These are phyloP conservation scores for Penicillium canariense DNA, from an alignment of 495 filamentous ascomycete genomes.

Conservation along the genomic window DNA sequence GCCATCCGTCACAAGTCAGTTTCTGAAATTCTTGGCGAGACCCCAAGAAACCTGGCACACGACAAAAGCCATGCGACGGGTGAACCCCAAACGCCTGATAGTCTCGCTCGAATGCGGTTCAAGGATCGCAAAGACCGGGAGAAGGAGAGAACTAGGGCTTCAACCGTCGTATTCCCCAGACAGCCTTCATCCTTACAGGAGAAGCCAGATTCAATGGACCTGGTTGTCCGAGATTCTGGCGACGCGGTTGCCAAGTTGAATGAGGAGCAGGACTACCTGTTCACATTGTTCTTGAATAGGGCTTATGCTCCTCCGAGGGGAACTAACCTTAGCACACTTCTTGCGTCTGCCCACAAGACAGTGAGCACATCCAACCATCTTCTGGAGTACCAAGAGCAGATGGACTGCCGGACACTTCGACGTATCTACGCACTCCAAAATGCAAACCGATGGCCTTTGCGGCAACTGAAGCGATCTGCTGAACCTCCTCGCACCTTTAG, in stretches of 20 bases:
- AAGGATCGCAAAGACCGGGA: slow-evolving; percentile 56
- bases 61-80: slow-evolving; percentile 33
- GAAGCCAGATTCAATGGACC: slow-evolving; percentile 35
- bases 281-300: slow-evolving; percentile 71
- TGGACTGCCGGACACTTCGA: slow-evolving; percentile 77
- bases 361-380: slow-evolving; percentile 74
- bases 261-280: slow-evolving; percentile 72
- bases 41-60: slow-evolving; percentile 43
- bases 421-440: slow-evolving; percentile 86
- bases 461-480: slow-evolving; percentile 73
- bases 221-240: slow-evolving; percentile 42
- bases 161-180: slow-evolving; percentile 79
- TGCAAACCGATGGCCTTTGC: slow-evolving; percentile 83
- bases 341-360: slow-evolving; percentile 76
- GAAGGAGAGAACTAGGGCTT: slow-evolving; percentile 63
- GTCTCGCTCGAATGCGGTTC: slow-evolving; percentile 50
- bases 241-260: slow-evolving; percentile 49
- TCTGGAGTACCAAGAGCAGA: slow-evolving; percentile 73
- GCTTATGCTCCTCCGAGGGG: slow-evolving; percentile 58
- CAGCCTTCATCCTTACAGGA: slow-evolving; percentile 44
- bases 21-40: slow-evolving; percentile 68
- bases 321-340: slow-evolving; percentile 63
- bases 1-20: slow-evolving; percentile 71
- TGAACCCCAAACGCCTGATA: slow-evolving; percentile 35
- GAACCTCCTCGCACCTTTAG: slow-evolving; percentile 73